A percentile compares a stretch with the other conserved stretches of the same genome.
Evolutionary conservation across 108 stramenopile species (phyloP).

Genomic region (Epithemia pelagica): DNA sequence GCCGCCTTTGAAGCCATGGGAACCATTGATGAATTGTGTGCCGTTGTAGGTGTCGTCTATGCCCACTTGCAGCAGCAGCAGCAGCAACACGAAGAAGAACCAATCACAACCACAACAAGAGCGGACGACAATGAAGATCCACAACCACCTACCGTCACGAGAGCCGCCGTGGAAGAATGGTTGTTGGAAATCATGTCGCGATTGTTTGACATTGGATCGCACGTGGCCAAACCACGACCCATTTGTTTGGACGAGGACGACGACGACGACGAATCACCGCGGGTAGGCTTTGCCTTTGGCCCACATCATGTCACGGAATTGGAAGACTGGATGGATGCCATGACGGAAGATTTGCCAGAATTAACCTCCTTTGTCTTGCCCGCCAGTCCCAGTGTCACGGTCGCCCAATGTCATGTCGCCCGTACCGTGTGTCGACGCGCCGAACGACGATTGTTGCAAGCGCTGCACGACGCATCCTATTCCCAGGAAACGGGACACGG

Average conservation of each 20-base stretch:
- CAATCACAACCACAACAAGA: background rate
- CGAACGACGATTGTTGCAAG: slow-evolving; percentile 41
- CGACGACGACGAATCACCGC: slow-evolving; percentile 10
- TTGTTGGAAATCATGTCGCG: slow-evolving; percentile 75
- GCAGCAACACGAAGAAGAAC: background rate
- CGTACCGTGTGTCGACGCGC: slow-evolving; percentile 82
- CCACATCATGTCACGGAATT: slow-evolving; percentile 53
- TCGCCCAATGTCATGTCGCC: slow-evolving; percentile 68
- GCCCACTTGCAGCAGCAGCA: slow-evolving; percentile 21
- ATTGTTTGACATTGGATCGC: slow-evolving; percentile 77
- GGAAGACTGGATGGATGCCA: slow-evolving; percentile 76
- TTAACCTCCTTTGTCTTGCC: slow-evolving; percentile 75
- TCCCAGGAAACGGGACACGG: background rate
- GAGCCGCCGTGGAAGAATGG: slow-evolving; percentile 42
- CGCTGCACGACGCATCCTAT: background rate
- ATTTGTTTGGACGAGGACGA: background rate
- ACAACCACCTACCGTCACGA: background rate
- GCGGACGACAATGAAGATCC: slow-evolving; percentile 19
- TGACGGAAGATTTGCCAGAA: slow-evolving; percentile 78
- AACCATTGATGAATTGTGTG: slow-evolving; percentile 80
- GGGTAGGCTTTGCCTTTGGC: slow-evolving; percentile 32
- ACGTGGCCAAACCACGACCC: slow-evolving; percentile 56
- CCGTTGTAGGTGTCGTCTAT: slow-evolving; percentile 67
- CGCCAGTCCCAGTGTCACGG: slow-evolving; percentile 43
- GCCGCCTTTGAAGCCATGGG: slow-evolving; percentile 74